phyloP scores from a whole-genome alignment of 306 rosid species.

The Echinosophora koreensis region DNA sequence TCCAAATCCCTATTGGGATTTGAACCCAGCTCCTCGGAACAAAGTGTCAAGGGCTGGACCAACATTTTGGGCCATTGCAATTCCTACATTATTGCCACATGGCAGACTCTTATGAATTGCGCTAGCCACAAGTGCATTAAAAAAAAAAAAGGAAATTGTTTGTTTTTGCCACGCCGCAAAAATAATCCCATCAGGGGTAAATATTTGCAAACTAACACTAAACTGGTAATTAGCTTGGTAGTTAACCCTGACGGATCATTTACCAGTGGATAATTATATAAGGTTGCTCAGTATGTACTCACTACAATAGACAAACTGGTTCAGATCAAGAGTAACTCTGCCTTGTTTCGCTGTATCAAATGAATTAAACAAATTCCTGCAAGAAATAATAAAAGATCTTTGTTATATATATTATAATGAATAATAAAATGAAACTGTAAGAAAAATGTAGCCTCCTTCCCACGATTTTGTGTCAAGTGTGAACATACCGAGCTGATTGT shows the following conservation, averaged over 20 bases:
- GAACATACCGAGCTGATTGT: conserved; percentile 80
- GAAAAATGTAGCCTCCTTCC: conserved; percentile 23
- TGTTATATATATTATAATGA: conserved; percentile 34
- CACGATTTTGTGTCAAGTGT: neutral
- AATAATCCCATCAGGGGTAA: conserved; percentile 18
- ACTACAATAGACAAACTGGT: conserved; percentile 93
- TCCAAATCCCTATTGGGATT: neutral
- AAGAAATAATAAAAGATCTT: conserved; percentile 42
- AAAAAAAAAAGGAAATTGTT: neutral
- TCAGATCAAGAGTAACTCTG: conserved; percentile 89
- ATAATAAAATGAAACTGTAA: conserved; percentile 1
- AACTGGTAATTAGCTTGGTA: conserved; percentile 1
- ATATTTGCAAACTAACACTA: conserved; percentile 9
- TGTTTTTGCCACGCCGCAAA: neutral
- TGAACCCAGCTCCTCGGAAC: conserved; percentile 2
- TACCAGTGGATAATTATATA: neutral
- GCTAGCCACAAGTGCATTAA: neutral
- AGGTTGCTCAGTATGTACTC: conserved; percentile 52
- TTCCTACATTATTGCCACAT: neutral
- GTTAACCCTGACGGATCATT: neutral
- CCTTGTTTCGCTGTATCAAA: conserved; percentile 92
- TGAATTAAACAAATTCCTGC: conserved; percentile 87
- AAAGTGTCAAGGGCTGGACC: neutral
- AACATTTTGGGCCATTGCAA: neutral
- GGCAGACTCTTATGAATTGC: neutral